These are phyloP conservation scores for Lathyrus aphaca DNA, from an alignment of 306 rosid species.

Conservation along the genomic window DNA sequence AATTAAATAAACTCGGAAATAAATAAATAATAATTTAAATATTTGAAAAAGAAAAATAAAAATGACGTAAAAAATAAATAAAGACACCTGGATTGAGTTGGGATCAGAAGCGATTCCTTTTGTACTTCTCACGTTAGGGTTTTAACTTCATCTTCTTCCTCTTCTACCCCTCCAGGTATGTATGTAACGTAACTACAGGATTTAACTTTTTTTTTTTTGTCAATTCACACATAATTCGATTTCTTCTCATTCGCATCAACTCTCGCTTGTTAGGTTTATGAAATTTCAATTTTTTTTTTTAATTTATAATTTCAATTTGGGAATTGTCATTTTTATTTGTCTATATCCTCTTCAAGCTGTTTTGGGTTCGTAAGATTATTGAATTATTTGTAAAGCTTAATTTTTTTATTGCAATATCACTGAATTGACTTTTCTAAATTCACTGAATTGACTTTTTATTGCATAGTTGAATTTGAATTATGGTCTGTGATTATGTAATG, in stretches of 20 bases:
- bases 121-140: conserved; percentile 39
- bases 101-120: background rate
- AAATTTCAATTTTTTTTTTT: background rate
- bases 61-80: background rate
- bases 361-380: background rate
- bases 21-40: no score
- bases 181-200: background rate
- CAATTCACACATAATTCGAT: background rate
- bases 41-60: no score
- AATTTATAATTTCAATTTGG: background rate
- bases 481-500: conserved; percentile 2
- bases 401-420: background rate
- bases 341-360: background rate
- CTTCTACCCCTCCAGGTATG: conserved; percentile 17
- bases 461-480: background rate
- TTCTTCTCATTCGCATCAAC: conserved; percentile 5
- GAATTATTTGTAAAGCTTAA: background rate
- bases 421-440: no score
- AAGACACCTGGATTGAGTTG: background rate
- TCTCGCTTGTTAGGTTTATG: conserved; percentile 2
- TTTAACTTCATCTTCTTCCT: conserved; percentile 28
- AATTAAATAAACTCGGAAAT: no score
- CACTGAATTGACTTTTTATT: background rate
- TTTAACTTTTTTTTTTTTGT: background rate
- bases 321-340: background rate